Evolutionary conservation across 139 green algal genomes (phyloP).

Genomic region (Coelastrella sp.): DNA sequence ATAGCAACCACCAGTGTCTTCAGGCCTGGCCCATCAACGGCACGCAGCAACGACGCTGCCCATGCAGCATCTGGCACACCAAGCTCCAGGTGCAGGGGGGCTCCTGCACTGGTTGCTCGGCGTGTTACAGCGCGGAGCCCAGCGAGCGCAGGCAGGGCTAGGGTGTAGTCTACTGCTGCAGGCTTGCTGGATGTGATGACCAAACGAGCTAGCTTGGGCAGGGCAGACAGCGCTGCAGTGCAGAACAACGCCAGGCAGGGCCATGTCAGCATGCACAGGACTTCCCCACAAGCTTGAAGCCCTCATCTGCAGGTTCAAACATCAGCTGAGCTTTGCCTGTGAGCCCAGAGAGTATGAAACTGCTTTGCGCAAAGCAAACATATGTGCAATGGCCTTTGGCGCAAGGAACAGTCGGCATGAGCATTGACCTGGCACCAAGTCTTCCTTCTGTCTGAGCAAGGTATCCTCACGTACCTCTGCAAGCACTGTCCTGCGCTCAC

Average conservation of each 20-base stretch:
- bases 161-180: conserved; percentile 32
- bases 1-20: not conserved
- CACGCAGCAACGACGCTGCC: conserved; percentile 27
- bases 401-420: no score
- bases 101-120: not conserved
- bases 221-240: not conserved
- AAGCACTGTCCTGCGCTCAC: not conserved
- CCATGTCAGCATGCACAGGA: no score
- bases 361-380: not conserved
- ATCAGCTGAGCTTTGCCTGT: not conserved
- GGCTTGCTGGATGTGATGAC: conserved; percentile 33
- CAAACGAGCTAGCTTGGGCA: conserved; percentile 3
- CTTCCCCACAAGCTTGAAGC: no score
- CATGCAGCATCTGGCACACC: conserved; percentile 50
- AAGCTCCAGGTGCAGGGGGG: conserved; percentile 35
- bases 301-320: no score
- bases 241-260: not conserved
- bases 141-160: conserved; percentile 27
- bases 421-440: no score
- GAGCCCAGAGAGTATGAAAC: not conserved
- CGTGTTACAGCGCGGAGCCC: conserved; percentile 19
- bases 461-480: no score
- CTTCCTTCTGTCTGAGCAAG: no score
- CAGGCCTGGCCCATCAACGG: not conserved
- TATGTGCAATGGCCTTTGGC: not conserved